These are phyloP conservation scores for Tulasnella sp. DNA, from an alignment of 768 basidiomycete genomes.

Conservation along the genomic window DNA sequence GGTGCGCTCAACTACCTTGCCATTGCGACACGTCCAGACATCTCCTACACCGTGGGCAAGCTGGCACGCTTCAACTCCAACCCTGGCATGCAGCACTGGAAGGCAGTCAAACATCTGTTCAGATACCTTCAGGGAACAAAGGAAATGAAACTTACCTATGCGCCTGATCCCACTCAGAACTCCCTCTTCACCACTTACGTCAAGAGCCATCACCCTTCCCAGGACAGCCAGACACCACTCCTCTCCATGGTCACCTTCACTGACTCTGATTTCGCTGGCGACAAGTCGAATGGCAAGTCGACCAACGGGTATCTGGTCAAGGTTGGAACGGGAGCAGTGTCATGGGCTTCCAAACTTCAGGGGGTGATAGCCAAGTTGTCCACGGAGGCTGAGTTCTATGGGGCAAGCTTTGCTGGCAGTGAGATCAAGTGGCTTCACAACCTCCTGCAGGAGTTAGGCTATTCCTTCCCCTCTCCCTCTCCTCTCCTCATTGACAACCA, in stretches of 20 bases:
- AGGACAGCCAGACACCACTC: too few relatives aligned
- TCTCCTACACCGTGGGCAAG: slow-evolving; percentile 10
- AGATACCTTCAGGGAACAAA: slow-evolving; percentile 10
- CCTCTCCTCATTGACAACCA: slow-evolving; percentile 14
- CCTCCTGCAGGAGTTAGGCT: slow-evolving; percentile 17
- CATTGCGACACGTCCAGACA: slow-evolving; percentile 11
- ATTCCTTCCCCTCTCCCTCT: slow-evolving; percentile 9
- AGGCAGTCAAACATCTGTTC: slow-evolving; percentile 9
- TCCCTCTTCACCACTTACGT: slow-evolving; percentile 2
- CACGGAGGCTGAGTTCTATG: slow-evolving; percentile 24
- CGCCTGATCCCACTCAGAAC: background rate
- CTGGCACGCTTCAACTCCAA: slow-evolving; percentile 10
- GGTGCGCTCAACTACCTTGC: too few relatives aligned
- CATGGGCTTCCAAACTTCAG: slow-evolving; percentile 32
- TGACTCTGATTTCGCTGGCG: slow-evolving; percentile 25
- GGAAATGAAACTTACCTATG: background rate
- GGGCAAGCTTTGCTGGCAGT: slow-evolving; percentile 16
- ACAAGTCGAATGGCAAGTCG: slow-evolving; percentile 23
- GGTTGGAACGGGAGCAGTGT: slow-evolving; percentile 28
- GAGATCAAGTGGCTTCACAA: slow-evolving; percentile 20
- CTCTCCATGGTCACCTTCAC: slow-evolving; percentile 19
- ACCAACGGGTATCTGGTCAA: slow-evolving; percentile 29
- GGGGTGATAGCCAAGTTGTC: slow-evolving; percentile 27
- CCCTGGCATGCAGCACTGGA: slow-evolving; percentile 8
- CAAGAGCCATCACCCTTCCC: too few relatives aligned